Percentiles rank a stretch among this genome's conserved stretches.
Evolutionary conservation across 768 basidiomycete genomes (phyloP).

Genomic region (Suillus occidentalis): DNA sequence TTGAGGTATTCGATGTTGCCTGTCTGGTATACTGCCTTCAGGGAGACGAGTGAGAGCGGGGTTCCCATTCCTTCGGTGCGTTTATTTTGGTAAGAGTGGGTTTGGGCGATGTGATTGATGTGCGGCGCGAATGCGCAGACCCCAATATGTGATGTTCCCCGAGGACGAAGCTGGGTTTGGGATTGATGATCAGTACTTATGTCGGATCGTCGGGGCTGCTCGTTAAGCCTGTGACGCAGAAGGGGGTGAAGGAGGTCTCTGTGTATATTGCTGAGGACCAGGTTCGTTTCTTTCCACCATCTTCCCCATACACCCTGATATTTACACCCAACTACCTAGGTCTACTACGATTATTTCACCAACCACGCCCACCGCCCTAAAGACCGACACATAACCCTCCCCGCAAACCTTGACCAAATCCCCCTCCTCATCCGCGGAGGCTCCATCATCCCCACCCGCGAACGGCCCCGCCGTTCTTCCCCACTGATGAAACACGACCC

Average conservation of each 20-base stretch:
- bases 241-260: constrained; percentile 64
- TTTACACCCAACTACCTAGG: constrained; percentile 39
- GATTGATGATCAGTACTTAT: constrained; percentile 95
- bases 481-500: constrained; percentile 25
- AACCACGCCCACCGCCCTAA: neutral
- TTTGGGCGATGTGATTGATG: neutral
- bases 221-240: constrained; percentile 84
- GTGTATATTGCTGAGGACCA: constrained; percentile 89
- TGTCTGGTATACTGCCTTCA: constrained; percentile 98
- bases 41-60: constrained; percentile 80
- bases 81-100: neutral
- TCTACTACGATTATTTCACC: constrained; percentile 71
- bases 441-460: constrained; percentile 83
- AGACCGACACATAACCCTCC: constrained; percentile 67
- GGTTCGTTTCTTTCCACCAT: constrained; percentile 35
- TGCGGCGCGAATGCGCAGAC: constrained; percentile 45
- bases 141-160: constrained; percentile 96
- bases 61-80: constrained; percentile 83
- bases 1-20: constrained; percentile 86
- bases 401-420: constrained; percentile 75
- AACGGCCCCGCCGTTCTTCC: constrained; percentile 84
- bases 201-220: constrained; percentile 86
- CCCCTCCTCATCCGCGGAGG: constrained; percentile 91
- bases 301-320: neutral
- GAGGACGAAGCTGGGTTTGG: constrained; percentile 82